phyloP scores from a whole-genome alignment of 2,329 filamentous ascomycete genomes.

The Penicillium sp. region DNA sequence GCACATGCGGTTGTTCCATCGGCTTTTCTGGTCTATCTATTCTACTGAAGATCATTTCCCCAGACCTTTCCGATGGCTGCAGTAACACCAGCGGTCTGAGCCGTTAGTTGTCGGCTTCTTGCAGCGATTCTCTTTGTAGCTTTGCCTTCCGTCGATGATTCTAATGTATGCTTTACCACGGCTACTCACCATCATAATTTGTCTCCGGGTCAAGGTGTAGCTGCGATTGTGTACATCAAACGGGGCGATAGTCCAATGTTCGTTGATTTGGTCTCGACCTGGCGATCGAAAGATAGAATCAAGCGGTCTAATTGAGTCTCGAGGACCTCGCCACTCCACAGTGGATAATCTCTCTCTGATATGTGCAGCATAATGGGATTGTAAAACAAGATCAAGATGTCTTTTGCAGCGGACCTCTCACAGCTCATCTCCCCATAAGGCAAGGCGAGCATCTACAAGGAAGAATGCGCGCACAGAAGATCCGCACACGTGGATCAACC shows the following conservation, averaged over 20 bases:
- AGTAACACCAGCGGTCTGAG: conserved; percentile 22
- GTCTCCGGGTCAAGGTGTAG: no score
- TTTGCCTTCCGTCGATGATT: conserved; percentile 2
- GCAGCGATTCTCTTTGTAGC: conserved; percentile 15
- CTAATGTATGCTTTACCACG: conserved; percentile 1
- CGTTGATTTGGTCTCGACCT: no score
- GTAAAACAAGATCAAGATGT: neutral
- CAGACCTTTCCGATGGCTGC: conserved; percentile 10
- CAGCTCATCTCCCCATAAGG: conserved; percentile 3
- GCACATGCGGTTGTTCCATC: no score
- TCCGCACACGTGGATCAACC: conserved; percentile 18
- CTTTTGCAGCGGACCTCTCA: no score
- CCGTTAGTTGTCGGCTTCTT: conserved; percentile 17
- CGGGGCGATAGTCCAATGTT: no score
- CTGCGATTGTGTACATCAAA: no score
- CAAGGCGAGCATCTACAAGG: conserved; percentile 4
- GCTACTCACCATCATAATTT: conserved; percentile 5
- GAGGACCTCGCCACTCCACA: no score
- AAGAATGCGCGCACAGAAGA: conserved; percentile 1
- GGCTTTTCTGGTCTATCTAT: neutral
- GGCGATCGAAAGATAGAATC: neutral
- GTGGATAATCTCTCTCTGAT: no score
- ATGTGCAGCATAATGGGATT: neutral
- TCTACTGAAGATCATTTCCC: conserved; percentile 11
- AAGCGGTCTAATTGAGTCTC: no score